Evolutionary conservation across 2,329 filamentous ascomycete species (phyloP).

Genomic region (Calonectria naviculata): DNA sequence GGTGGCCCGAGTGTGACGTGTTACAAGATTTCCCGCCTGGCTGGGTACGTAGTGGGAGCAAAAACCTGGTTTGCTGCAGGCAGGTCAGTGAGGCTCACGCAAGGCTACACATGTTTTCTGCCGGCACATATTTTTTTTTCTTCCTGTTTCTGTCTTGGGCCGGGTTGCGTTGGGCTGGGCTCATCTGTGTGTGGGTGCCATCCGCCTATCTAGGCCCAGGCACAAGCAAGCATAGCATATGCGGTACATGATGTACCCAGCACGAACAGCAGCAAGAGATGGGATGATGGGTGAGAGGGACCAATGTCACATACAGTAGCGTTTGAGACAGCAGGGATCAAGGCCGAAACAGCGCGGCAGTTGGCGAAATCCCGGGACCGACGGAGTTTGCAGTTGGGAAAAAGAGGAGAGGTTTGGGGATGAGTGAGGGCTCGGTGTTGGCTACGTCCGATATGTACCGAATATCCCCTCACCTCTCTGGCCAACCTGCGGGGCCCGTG

Average conservation of each 20-base stretch:
- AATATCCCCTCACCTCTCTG: neutral
- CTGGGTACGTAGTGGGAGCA: neutral
- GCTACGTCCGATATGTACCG: neutral
- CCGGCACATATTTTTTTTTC: neutral
- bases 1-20: neutral
- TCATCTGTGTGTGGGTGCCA: neutral
- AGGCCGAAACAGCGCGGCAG: conserved; percentile 6
- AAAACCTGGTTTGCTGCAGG: conserved; percentile 1
- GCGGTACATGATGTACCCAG: neutral
- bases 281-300: neutral
- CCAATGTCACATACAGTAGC: conserved; percentile 2
- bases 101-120: neutral
- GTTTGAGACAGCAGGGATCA: neutral
- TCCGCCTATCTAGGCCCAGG: neutral
- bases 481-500: neutral
- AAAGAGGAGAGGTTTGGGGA: neutral
- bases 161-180: neutral
- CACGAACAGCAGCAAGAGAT: neutral
- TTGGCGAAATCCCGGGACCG: conserved; percentile 11
- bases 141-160: neutral
- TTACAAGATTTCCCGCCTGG: neutral
- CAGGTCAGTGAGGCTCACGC: neutral
- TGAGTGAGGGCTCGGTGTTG: neutral
- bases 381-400: neutral
- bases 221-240: neutral